phyloP scores from a whole-genome alignment of 495 filamentous ascomycete genomes.

The Talaromyces thailandensis region DNA sequence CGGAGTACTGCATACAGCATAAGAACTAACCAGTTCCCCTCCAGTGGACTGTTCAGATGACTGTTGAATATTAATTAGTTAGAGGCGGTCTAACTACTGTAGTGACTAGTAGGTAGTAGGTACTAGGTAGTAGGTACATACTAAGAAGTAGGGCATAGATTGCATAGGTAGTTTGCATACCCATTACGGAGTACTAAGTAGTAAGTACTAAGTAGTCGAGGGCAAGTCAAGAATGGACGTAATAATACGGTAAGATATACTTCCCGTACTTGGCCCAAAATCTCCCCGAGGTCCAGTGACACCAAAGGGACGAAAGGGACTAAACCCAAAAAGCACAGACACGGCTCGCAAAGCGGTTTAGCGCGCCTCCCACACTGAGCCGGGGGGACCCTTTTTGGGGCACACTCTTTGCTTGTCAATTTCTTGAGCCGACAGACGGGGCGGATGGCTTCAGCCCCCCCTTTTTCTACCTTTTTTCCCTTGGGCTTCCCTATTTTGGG shows the following conservation, averaged over 20 bases:
- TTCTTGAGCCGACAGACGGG: too few relatives aligned
- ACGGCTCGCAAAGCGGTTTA: not conserved
- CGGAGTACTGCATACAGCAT: not conserved
- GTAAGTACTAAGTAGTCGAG: too few relatives aligned
- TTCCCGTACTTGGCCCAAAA: not conserved
- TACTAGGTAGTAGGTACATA: too few relatives aligned
- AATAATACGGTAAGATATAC: not conserved
- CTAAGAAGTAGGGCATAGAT: too few relatives aligned
- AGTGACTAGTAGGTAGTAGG: too few relatives aligned
- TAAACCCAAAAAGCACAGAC: not conserved
- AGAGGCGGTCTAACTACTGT: too few relatives aligned
- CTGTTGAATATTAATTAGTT: too few relatives aligned
- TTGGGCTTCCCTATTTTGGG: conserved; percentile 1
- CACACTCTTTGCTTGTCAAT: not conserved
- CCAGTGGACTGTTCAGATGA: not conserved
- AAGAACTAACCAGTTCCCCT: too few relatives aligned
- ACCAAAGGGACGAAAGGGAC: too few relatives aligned
- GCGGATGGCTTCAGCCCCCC: not conserved
- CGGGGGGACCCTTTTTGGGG: not conserved
- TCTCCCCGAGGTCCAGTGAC: not conserved
- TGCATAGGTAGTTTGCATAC: not conserved
- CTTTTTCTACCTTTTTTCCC: not conserved
- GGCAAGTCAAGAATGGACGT: not conserved
- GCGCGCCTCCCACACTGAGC: not conserved
- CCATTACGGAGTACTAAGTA: too few relatives aligned